These are phyloP conservation scores for Hordeum marinum DNA, from an alignment of 176 grass and related monocot species.

Conservation along the genomic window DNA sequence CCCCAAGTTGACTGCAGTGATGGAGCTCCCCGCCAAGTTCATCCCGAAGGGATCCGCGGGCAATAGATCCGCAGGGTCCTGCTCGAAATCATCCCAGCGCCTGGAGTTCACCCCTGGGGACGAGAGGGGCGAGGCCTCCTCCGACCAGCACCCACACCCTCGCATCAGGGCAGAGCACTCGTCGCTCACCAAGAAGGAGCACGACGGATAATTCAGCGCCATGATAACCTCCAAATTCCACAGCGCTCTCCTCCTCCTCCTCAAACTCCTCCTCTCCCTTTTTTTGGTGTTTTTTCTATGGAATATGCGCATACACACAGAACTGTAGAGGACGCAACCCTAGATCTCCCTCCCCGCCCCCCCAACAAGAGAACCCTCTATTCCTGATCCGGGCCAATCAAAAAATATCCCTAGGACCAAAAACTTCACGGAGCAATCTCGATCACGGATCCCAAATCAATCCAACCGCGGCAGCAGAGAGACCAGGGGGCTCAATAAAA, in stretches of 20 bases:
- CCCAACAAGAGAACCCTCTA: constrained; percentile 47
- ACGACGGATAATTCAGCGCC: constrained; percentile 52
- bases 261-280: not conserved
- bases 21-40: constrained; percentile 40
- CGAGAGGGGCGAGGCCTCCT: constrained; percentile 39
- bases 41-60: constrained; percentile 75
- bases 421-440: constrained; percentile 87
- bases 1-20: constrained; percentile 28
- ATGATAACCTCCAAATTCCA: constrained; percentile 16
- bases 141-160: constrained; percentile 39
- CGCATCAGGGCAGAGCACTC: constrained; percentile 36
- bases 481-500: not conserved
- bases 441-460: constrained; percentile 46
- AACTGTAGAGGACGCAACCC: constrained; percentile 27
- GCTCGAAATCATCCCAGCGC: constrained; percentile 24
- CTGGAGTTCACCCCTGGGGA: constrained; percentile 28
- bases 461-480: constrained; percentile 21
- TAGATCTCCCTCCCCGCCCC: constrained; percentile 33
- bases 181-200: constrained; percentile 36
- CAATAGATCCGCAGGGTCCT: constrained; percentile 32
- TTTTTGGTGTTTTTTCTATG: not conserved
- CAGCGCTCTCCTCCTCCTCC: not conserved
- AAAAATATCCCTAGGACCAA: constrained; percentile 80
- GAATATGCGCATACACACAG: constrained; percentile 11
- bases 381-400: constrained; percentile 59